Conservation (phyloP, 2,329 filamentous ascomycete genomes). For the Aureobasidium sp. region DNA sequence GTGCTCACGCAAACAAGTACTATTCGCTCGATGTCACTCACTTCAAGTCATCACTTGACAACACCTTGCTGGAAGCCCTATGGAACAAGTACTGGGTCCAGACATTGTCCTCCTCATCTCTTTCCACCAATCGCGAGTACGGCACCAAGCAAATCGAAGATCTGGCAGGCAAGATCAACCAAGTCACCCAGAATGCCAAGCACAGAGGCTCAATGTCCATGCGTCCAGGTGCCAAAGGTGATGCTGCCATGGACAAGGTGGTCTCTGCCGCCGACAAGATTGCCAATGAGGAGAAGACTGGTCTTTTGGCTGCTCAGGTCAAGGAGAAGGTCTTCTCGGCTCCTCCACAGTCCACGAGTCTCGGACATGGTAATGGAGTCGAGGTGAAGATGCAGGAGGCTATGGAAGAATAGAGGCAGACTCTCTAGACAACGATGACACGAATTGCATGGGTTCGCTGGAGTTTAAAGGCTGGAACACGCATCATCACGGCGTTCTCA, state of each 20-base stretch:
- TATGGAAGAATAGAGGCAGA: conserved; percentile 9
- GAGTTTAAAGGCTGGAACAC: neutral
- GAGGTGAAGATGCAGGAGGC: conserved; percentile 16
- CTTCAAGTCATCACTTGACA: conserved; percentile 89
- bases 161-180: conserved; percentile 68
- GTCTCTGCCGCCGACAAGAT: conserved; percentile 54
- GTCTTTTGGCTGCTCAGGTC: conserved; percentile 52
- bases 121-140: conserved; percentile 89
- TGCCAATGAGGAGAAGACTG: conserved; percentile 54
- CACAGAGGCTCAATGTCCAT: conserved; percentile 18
- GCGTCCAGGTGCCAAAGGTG: conserved; percentile 21
- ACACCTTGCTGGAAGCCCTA: conserved; percentile 73
- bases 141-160: conserved; percentile 88
- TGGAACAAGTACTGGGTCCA: conserved; percentile 99
- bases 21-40: conserved; percentile 87
- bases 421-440: neutral
- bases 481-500: conserved; percentile 9
- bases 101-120: conserved; percentile 81
- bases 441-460: conserved; percentile 9
- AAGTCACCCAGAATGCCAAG: conserved; percentile 27
- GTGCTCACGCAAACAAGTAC: conserved; percentile 82
- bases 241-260: conserved; percentile 51
- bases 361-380: conserved; percentile 10
- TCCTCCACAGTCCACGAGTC: conserved; percentile 14
- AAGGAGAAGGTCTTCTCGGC: conserved; percentile 54